Base-by-base conservation (phyloP, 1,284 basidiomycete species). In the Cryptococcus sp. region DNA sequence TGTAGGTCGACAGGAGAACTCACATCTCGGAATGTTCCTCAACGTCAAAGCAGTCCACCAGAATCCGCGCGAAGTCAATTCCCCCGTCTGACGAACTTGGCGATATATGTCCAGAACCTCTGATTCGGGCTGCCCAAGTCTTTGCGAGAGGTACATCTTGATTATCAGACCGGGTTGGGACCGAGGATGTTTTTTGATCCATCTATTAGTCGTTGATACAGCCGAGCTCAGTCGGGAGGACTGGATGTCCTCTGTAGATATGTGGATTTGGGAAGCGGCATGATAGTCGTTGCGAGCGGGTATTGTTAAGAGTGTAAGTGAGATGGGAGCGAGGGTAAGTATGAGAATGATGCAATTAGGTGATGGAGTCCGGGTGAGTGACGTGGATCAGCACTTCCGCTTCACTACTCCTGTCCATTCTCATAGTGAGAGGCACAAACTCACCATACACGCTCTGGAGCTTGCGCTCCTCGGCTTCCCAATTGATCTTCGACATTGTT, bases 161-260 rank as follows among this genome's bases (percentile, higher is more conserved):
- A 74, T 55, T 22, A 70, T 67, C 6, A 75, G 56, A 1, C 66
- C 74, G n/a, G 73, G 70, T 57, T 75, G 74, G n/a, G 72, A 74
- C 53, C 66, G 66, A 13, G 74, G 69, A 23, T 66, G 60, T 60
- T 75, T 76, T 58, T 74, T 73, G 11, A 75, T 62, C 55, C 64
- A 66, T 39, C 66, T 58, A 44, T 62, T 61, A 5, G 72, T 46
- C 0, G 68, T 55, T 5, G 65, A 57, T 37, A 63, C 49, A 13
- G 72, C 75, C 1, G 54, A 40, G n/a, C 68, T 66, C 45, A 63
- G 55, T 19, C 64, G 61, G 10, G 63, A 61, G 1, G 47, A 26
- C 10, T 64, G 63, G 25, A 76, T 59, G 34, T 74, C 70, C 26
- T 74, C 74, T 76, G 61, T 45, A 7, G 15, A 34, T 34, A 29